These are phyloP conservation scores for Rhodotorula graminis DNA, from an alignment of 768 basidiomycete genomes.

Conservation along the genomic window DNA sequence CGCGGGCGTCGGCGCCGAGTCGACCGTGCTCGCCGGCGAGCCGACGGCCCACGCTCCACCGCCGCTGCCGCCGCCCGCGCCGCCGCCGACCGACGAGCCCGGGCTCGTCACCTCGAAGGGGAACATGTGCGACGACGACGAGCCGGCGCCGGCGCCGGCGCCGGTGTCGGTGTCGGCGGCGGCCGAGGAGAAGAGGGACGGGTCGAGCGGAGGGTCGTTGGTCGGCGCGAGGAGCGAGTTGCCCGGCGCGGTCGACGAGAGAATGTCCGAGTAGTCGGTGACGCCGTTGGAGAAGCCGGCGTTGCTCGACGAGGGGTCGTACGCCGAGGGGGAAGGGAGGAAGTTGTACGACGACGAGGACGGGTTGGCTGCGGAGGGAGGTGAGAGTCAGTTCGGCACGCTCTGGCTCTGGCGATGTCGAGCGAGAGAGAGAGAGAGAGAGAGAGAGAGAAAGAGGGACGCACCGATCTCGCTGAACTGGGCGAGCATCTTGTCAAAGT, in stretches of 20 bases:
- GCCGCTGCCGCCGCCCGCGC: background rate
- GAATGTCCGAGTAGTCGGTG: conserved; percentile 28
- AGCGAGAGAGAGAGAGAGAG: background rate
- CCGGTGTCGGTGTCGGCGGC: too few relatives aligned
- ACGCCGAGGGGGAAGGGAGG: background rate
- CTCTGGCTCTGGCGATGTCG: background rate
- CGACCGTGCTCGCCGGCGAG: conserved; percentile 1
- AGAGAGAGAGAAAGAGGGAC: background rate
- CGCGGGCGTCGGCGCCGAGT: background rate
- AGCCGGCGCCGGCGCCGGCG: too few relatives aligned
- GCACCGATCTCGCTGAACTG: conserved; percentile 25
- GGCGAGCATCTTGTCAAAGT: conserved; percentile 34
- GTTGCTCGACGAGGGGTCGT: background rate
- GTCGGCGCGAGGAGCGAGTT: background rate
- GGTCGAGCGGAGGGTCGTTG: background rate
- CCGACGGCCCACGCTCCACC: background rate
- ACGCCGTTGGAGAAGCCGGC: background rate
- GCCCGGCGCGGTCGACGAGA: background rate
- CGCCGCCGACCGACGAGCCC: background rate
- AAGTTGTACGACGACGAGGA: background rate
- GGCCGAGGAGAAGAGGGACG: background rate
- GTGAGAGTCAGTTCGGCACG: background rate
- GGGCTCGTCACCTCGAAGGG: conserved; percentile 20
- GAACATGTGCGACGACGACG: background rate
- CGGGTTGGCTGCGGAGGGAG: background rate